Conservation (phyloP, 768 basidiomycete genomes). For the Psilocybe subaeruginosa region DNA sequence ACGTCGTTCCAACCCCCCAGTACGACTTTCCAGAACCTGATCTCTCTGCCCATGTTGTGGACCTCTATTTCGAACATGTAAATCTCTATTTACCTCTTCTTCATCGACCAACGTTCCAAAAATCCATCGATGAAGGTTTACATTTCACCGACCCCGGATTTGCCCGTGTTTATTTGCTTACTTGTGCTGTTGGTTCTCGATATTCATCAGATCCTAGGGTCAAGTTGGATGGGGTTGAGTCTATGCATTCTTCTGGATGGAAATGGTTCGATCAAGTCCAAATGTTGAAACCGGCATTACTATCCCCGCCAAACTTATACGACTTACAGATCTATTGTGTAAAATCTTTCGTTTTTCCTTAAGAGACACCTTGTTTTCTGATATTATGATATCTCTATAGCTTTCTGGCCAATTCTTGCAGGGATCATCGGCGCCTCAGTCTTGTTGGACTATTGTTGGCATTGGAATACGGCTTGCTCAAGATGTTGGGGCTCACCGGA, state of each 20-base stretch:
- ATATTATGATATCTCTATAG: slow-evolving; percentile 29
- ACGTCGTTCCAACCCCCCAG: slow-evolving; percentile 14
- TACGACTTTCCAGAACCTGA: slow-evolving; percentile 54
- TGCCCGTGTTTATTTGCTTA: slow-evolving; percentile 60
- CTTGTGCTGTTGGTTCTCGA: slow-evolving; percentile 73
- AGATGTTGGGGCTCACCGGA: slow-evolving; percentile 75
- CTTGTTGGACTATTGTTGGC: slow-evolving; percentile 71
- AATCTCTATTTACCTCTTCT: slow-evolving; percentile 71
- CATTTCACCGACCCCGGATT: slow-evolving; percentile 58
- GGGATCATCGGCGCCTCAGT: slow-evolving; percentile 62
- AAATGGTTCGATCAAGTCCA: slow-evolving; percentile 74
- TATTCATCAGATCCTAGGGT: slow-evolving; percentile 61
- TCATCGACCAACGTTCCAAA: slow-evolving; percentile 71
- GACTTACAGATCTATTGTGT: slow-evolving; percentile 74
- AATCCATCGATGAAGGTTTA: slow-evolving; percentile 45
- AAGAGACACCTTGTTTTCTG: neutral
- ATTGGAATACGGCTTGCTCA: slow-evolving; percentile 76
- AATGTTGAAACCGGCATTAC: slow-evolving; percentile 61
- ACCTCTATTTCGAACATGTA: slow-evolving; percentile 62
- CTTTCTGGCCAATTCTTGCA: slow-evolving; percentile 56
- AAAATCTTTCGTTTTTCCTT: slow-evolving; percentile 26
- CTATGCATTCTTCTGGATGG: slow-evolving; percentile 58
- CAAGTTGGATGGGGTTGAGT: slow-evolving; percentile 38
- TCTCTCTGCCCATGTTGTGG: slow-evolving; percentile 54
- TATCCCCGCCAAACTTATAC: slow-evolving; percentile 66